Percentiles rank a stretch among this genome's conserved stretches.
phyloP scores from a whole-genome alignment of 225 moss, liverwort and hornwort genomes.

The Marchantia paleacea region DNA sequence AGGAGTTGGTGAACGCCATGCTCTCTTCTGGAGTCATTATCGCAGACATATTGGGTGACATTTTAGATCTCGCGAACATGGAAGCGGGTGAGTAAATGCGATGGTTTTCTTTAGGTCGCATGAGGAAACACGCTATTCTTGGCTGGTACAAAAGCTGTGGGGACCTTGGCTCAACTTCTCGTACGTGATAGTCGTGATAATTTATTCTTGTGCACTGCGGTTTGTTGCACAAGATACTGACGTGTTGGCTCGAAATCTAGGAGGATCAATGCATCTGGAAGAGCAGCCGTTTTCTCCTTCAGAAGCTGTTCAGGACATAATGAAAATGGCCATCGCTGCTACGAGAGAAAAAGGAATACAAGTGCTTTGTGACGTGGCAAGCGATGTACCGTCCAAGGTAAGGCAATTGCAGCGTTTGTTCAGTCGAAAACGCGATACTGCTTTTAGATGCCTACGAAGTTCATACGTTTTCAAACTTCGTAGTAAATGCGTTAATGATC shows the following conservation, averaged over 20 bases:
- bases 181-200: background rate
- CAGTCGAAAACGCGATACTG: background rate
- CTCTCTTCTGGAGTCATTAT: constrained; percentile 30
- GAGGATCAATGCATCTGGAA: constrained; percentile 28
- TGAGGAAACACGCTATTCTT: background rate
- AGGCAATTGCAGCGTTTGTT: background rate
- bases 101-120: background rate
- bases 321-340: constrained; percentile 28
- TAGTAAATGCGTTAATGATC: no score
- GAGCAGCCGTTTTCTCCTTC: constrained; percentile 26
- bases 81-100: constrained; percentile 18
- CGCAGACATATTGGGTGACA: constrained; percentile 27
- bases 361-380: constrained; percentile 18
- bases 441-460: background rate
- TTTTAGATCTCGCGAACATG: constrained; percentile 29
- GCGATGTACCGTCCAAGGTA: constrained; percentile 29
- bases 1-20: constrained; percentile 29
- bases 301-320: constrained; percentile 26
- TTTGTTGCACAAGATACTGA: background rate
- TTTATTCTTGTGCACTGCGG: background rate
- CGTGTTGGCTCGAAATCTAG: background rate
- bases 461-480: background rate
- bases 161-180: background rate
- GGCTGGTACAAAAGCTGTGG: background rate
- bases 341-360: constrained; percentile 24